Evolutionary conservation across 495 filamentous ascomycete genomes (phyloP).

Genomic region (Arthonia radiata): DNA sequence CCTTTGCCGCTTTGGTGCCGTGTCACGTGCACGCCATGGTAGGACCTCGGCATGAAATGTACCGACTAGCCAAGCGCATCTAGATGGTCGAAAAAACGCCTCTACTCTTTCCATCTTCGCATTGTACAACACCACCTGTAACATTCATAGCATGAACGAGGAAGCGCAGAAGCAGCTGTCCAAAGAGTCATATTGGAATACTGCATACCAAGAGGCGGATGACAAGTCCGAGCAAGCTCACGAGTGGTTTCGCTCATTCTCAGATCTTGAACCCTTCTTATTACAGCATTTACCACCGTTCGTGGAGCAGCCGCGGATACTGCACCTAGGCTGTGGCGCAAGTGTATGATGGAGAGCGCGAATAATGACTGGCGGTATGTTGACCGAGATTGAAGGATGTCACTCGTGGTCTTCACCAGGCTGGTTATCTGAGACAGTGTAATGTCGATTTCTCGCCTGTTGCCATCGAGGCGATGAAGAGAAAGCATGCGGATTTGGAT

Average conservation of each 20-base stretch:
- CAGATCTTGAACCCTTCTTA: conserved; percentile 23
- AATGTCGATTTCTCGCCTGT: conserved; percentile 32
- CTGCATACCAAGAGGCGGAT: conserved; percentile 15
- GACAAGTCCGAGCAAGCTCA: conserved; percentile 9
- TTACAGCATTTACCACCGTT: conserved; percentile 14
- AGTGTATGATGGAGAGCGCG: conserved; percentile 18
- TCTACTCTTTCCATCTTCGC: too few relatives aligned
- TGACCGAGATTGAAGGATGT: conserved; percentile 1
- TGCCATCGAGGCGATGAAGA: conserved; percentile 25
- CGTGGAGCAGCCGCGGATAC: conserved; percentile 14
- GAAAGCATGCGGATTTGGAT: conserved; percentile 11
- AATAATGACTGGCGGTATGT: not conserved
- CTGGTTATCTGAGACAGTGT: conserved; percentile 27
- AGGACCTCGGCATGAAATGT: too few relatives aligned
- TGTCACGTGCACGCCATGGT: too few relatives aligned
- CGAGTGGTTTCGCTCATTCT: conserved; percentile 30
- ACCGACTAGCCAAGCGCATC: too few relatives aligned
- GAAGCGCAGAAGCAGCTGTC: conserved; percentile 13
- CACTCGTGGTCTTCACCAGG: conserved; percentile 15
- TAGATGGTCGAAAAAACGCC: too few relatives aligned
- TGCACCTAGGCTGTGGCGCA: conserved; percentile 34
- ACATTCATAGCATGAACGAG: too few relatives aligned
- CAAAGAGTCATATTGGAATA: conserved; percentile 25
- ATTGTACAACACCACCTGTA: too few relatives aligned
- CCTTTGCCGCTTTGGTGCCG: too few relatives aligned